A percentile compares a stretch with the other conserved stretches of the same genome.
Evolutionary conservation across 2,329 filamentous ascomycete species (phyloP).

Genomic region (Alternaria alternata): DNA sequence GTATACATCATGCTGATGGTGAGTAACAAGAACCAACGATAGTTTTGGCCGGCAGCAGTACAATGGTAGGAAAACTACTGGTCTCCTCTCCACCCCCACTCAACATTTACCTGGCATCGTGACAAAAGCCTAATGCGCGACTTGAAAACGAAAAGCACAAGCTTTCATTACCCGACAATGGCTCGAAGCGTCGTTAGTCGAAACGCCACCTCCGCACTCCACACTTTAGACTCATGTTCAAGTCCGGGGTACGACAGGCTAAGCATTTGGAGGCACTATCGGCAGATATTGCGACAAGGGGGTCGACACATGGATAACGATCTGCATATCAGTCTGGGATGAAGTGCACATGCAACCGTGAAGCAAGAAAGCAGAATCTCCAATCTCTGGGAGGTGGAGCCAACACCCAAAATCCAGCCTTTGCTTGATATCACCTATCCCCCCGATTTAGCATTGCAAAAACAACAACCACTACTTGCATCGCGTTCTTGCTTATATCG

Average conservation of each 20-base stretch:
- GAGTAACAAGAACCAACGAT: background rate
- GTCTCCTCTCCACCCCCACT: background rate
- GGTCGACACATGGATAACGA: conserved; percentile 2
- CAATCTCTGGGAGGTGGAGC: no score
- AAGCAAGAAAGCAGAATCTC: background rate
- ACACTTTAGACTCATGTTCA: conserved; percentile 23
- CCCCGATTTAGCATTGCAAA: background rate
- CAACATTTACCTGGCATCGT: background rate
- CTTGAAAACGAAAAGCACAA: conserved; percentile 3
- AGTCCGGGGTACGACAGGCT: conserved; percentile 26
- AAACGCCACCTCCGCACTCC: conserved; percentile 29
- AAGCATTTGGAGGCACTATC: conserved; percentile 26
- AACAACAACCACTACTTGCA: background rate
- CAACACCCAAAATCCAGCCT: background rate
- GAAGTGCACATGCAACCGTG: background rate
- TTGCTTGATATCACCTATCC: no score
- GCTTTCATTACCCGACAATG: background rate
- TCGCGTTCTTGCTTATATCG: background rate
- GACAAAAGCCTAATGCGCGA: background rate
- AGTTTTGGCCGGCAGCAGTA: background rate
- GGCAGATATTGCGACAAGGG: conserved; percentile 29
- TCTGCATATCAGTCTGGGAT: conserved; percentile 19
- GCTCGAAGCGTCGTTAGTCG: background rate
- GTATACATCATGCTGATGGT: background rate
- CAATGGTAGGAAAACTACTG: background rate